Base-by-base conservation (phyloP, 2,329 filamentous ascomycete species). In the Trichocomaceae sp. region DNA sequence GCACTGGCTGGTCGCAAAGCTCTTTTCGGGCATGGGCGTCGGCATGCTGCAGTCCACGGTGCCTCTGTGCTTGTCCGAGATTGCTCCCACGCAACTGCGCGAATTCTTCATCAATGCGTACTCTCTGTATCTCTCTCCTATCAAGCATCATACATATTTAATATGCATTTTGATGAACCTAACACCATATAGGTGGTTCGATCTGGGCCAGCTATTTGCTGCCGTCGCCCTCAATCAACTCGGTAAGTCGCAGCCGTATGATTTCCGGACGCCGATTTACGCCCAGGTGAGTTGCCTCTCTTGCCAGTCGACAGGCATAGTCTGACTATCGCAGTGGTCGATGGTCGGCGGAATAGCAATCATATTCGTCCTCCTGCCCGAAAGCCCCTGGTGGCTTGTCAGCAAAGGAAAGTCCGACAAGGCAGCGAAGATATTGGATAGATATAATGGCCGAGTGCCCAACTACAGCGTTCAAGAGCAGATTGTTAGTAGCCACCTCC, bases 341-440 rank as follows among this genome's bases (percentile, higher is more conserved):
- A 73, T 75, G 63, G 64, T 77, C 12, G 75, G 73, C 0, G 29
- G 69, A 6, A 75, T 75, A 64, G 50, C 65, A 0, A 50, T 71
- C 5, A 72, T 76, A 19, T 75, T 73, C 44, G 10, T 70, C 5
- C 52, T 70, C 13, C 59, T 76, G 3, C 50, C 50, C 2, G 50
- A 52, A 46, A 22, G 33, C 19, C 50, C 50, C 5, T 88, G 84
- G 83, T 86, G 85, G 61, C 81, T 83, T 60, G 69, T 67, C 68
- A 70, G 59, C 48, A 75, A 77, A 5, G 75, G 76, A 48, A 75
- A 73, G 45, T 79, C 80, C 58, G 73, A 72, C 2, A 62, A 59
- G 9, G 50, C 50, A 37, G 29, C 39, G 2, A 52, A 52, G 10
- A 60, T 66, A 0, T 59, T 75, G 15, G 57, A 47, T 0, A 55